Base-by-base conservation (phyloP, 495 filamentous ascomycete genomes). In the Trichocladium antarcticum region DNA sequence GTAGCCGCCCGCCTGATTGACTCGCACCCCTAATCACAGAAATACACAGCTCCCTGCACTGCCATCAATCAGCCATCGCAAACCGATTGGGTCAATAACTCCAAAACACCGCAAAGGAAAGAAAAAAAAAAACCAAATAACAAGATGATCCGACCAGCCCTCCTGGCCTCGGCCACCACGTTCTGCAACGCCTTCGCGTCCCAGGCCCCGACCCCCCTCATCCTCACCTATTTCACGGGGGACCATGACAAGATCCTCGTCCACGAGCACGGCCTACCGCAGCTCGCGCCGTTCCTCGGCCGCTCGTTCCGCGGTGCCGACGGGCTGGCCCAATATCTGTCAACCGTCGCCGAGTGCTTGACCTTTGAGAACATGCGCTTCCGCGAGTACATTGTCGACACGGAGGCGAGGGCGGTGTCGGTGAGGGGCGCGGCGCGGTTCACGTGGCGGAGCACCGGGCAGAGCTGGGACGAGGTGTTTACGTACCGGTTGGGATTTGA, bases 391-490 rank as follows among this genome's bases (percentile, higher is more conserved):
- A 38, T 79, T 7, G 70, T 80, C 8, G 79, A 82, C 47, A 47
- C 61, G 0, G 65, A 44, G 6, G 54, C 50, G 15, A 49, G 60
- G 47, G 68, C 69, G 37, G 74, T 82, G 15, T 62, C 60, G 14
- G 63, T 77, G 1, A 62, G 73, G 2, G 80, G 80, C 0, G 47
- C 46, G 11, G 79, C 72, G 0, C 58, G 53, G 38, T 81, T 81
- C 42, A 64, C 62, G 3, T 78, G 69, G 70, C 73, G 49, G 12
- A 58, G 55, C 20, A 80, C 72, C 1, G 68, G 66, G 0, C 65
- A 81, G 51, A 61, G 56, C 32, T 82, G 80, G 80, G 64, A 75
- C 42, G 80, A 83, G 62, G 65, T 64, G 1, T 81, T 83, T 58
- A 58, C 64, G 10, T 83, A 82, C 60, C 63, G 73, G 28, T 54